Evolutionary conservation across 805 yeast genomes (phyloP).

Genomic region (Teunomyces cretensis): DNA sequence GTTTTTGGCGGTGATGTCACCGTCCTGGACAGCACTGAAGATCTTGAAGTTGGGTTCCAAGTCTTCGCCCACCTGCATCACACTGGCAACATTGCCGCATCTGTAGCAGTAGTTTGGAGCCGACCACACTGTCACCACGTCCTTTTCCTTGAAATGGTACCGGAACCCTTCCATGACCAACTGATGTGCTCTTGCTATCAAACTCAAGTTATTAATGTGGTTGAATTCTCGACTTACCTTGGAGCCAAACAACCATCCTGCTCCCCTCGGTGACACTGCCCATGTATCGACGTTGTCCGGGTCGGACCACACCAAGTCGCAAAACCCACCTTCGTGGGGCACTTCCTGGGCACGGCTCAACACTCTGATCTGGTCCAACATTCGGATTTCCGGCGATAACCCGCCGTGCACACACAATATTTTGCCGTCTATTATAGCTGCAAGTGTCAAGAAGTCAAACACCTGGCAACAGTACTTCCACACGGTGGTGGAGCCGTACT

Average conservation of each 20-base stretch:
- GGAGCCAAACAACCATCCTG: slow-evolving; percentile 96
- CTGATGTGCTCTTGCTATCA: slow-evolving; percentile 96
- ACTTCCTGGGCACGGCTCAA: slow-evolving; percentile 95
- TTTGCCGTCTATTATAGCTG: slow-evolving; percentile 94
- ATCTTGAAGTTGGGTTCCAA: slow-evolving; percentile 88
- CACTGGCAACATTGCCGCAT: slow-evolving; percentile 98
- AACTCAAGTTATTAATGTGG: slow-evolving; percentile 83
- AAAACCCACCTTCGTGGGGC: slow-evolving; percentile 98
- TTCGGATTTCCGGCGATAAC: slow-evolving; percentile 92
- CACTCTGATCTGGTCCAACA: slow-evolving; percentile 95
- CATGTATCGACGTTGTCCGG: slow-evolving; percentile 97
- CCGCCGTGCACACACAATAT: slow-evolving; percentile 98
- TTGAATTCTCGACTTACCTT: slow-evolving; percentile 94
- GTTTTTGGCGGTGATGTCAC: slow-evolving; percentile 44
- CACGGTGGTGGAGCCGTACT: slow-evolving; percentile 91
- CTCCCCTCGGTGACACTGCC: slow-evolving; percentile 98
- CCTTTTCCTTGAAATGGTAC: slow-evolving; percentile 93
- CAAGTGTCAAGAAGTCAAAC: slow-evolving; percentile 87
- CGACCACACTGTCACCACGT: slow-evolving; percentile 97
- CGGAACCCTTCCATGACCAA: slow-evolving; percentile 98
- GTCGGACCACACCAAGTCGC: slow-evolving; percentile 96
- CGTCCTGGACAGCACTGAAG: slow-evolving; percentile 94
- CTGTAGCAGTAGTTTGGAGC: slow-evolving; percentile 97
- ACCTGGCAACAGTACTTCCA: slow-evolving; percentile 98
- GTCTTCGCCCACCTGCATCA: slow-evolving; percentile 90